These are phyloP conservation scores for Hyaloscypha hepaticicola DNA, from an alignment of 495 filamentous ascomycete genomes.

Conservation along the genomic window DNA sequence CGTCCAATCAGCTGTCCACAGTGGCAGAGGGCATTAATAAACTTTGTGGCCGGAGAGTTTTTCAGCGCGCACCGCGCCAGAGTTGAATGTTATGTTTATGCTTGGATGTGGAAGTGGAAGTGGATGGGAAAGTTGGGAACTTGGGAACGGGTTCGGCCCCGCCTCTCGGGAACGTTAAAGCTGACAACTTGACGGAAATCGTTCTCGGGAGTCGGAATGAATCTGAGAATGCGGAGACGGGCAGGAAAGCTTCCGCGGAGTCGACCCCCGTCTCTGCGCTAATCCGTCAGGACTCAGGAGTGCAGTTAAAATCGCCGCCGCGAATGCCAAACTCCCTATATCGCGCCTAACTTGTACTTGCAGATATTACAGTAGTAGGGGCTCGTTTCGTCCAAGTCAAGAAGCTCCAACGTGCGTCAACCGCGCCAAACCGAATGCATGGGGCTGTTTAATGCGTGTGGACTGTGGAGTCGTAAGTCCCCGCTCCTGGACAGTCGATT, in stretches of 20 bases:
- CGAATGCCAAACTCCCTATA: not conserved
- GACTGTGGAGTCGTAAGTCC: not conserved
- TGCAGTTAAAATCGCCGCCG: not conserved
- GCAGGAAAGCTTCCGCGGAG: slow-evolving; percentile 1
- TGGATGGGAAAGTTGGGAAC: not conserved
- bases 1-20: slow-evolving; percentile 21
- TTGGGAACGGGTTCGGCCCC: not conserved
- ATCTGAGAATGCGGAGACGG: not conserved
- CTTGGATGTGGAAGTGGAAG: too few relatives aligned
- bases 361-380: not conserved
- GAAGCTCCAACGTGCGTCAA: not conserved
- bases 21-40: slow-evolving; percentile 2
- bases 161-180: not conserved
- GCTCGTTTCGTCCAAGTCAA: not conserved
- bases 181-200: not conserved
- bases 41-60: slow-evolving; percentile 10
- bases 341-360: not conserved
- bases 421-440: not conserved
- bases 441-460: not conserved
- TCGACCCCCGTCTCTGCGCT: not conserved
- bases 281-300: not conserved
- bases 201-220: not conserved
- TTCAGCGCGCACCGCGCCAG: slow-evolving; percentile 16
- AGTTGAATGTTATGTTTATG: not conserved
- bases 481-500: not conserved